These are phyloP conservation scores for Entomortierella beljakovae DNA, from an alignment of 192 early-diverging fungal genomes.

Conservation along the genomic window DNA sequence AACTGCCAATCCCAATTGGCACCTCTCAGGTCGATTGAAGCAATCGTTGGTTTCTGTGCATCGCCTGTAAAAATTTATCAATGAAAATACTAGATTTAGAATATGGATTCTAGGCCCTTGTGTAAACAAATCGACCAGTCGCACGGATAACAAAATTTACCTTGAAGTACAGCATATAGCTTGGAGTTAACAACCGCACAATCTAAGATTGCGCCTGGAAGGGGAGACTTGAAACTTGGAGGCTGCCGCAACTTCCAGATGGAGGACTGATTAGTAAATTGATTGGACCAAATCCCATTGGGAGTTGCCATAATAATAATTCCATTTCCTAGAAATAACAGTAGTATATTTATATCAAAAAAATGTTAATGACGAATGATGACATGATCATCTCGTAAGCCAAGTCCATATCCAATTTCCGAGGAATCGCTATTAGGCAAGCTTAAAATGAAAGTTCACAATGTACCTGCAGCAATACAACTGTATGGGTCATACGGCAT, in stretches of 20 bases:
- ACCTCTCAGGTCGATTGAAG: conserved; percentile 6
- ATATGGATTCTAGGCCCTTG: background rate
- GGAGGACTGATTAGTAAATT: background rate
- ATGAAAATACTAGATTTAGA: background rate
- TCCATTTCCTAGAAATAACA: conserved; percentile 13
- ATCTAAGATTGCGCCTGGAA: conserved; percentile 18
- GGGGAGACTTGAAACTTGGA: background rate
- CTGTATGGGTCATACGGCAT: conserved; percentile 12
- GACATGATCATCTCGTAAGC: background rate
- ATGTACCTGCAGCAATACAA: conserved; percentile 6
- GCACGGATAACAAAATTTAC: background rate
- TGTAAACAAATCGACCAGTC: background rate
- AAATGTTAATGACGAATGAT: background rate
- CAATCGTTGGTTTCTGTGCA: background rate
- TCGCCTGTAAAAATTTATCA: background rate
- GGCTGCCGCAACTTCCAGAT: background rate
- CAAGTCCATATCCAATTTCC: background rate
- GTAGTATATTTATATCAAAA: background rate
- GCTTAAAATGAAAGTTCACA: background rate
- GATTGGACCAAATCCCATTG: background rate
- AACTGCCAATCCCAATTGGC: conserved; percentile 14
- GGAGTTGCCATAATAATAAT: conserved; percentile 10
- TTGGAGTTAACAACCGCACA: conserved; percentile 7
- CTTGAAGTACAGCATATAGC: conserved; percentile 19
- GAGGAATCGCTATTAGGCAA: background rate